Evolutionary conservation across 306 rosid species (phyloP).

Genomic region (Rosa lucieae): DNA sequence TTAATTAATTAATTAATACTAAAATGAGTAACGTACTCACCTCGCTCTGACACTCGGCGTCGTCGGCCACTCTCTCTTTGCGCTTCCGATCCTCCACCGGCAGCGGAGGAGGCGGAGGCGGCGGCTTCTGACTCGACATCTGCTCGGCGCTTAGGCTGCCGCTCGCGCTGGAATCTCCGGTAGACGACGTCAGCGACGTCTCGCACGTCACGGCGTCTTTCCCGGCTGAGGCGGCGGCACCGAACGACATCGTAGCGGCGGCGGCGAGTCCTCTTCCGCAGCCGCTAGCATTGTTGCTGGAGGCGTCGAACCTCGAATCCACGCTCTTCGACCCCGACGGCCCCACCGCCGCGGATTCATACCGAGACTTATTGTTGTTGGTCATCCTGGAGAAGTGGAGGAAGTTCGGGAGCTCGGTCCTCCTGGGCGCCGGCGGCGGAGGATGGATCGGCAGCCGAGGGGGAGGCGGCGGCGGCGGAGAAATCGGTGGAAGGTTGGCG

Average conservation of each 20-base stretch:
- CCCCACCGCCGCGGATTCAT: too few species aligned
- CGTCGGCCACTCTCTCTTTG: slow-evolving; percentile 52
- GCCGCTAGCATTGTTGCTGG: slow-evolving; percentile 15
- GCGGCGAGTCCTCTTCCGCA: neutral
- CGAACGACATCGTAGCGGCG: neutral
- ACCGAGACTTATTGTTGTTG: slow-evolving; percentile 20
- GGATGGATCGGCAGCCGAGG: slow-evolving; percentile 34
- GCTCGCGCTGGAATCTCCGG: slow-evolving; percentile 38
- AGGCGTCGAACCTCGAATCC: slow-evolving; percentile 16
- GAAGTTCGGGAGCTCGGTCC: slow-evolving; percentile 37
- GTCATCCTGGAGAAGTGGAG: slow-evolving; percentile 31
- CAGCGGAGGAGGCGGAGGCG: neutral
- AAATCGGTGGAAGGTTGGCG: neutral
- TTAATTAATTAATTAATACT: neutral
- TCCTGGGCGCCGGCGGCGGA: slow-evolving; percentile 28
- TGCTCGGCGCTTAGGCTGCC: slow-evolving; percentile 46
- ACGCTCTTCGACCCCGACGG: too few species aligned
- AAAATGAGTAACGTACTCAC: slow-evolving; percentile 25
- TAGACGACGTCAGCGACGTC: slow-evolving; percentile 53
- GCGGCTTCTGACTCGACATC: slow-evolving; percentile 21
- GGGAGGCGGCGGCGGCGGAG: neutral
- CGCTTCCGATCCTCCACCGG: slow-evolving; percentile 53
- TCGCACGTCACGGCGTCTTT: slow-evolving; percentile 41
- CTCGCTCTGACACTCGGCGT: slow-evolving; percentile 53
- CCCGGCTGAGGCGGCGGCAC: neutral